Conservation (phyloP, 495 filamentous ascomycete species). For the Podospora sp. region DNA sequence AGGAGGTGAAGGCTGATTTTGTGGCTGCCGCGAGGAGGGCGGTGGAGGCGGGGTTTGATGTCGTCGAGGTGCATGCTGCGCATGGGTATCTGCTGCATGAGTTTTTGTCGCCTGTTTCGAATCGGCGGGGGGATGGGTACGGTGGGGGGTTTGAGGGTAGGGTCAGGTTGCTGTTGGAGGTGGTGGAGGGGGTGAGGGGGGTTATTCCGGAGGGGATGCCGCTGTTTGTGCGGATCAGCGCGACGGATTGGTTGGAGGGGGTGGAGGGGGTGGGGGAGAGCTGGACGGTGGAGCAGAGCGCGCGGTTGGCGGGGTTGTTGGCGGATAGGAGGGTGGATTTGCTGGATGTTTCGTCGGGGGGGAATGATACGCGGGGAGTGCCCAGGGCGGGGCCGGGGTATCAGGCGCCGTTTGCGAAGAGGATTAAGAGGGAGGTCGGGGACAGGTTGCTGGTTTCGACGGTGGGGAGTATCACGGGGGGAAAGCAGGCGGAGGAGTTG, state of each 20-base stretch:
- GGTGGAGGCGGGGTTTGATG: constrained; percentile 68
- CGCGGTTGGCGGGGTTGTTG: constrained; percentile 64
- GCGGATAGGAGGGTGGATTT: constrained; percentile 70
- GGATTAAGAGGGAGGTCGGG: constrained; percentile 63
- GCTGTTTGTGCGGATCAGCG: constrained; percentile 68
- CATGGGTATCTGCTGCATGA: constrained; percentile 67
- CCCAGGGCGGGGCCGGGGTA: constrained; percentile 60
- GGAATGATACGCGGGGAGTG: constrained; percentile 59
- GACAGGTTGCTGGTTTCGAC: constrained; percentile 57
- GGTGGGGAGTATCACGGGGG: constrained; percentile 65
- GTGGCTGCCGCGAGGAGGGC: constrained; percentile 61
- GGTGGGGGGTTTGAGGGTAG: constrained; percentile 63
- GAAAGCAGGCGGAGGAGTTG: constrained; percentile 54
- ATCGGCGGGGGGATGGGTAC: constrained; percentile 60
- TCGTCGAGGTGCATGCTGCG: constrained; percentile 64
- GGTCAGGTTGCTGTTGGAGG: constrained; percentile 50
- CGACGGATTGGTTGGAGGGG: constrained; percentile 71
- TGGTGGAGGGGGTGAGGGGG: constrained; percentile 48
- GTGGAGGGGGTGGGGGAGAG: constrained; percentile 4
- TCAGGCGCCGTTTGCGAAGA: constrained; percentile 58
- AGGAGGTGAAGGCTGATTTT: constrained; percentile 63
- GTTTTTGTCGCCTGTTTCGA: constrained; percentile 65
- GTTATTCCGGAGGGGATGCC: constrained; percentile 64
- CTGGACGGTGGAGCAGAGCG: constrained; percentile 57
- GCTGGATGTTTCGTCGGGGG: constrained; percentile 69